Base-by-base conservation (phyloP, 2,329 filamentous ascomycete species). In the Endothia cerciana region DNA sequence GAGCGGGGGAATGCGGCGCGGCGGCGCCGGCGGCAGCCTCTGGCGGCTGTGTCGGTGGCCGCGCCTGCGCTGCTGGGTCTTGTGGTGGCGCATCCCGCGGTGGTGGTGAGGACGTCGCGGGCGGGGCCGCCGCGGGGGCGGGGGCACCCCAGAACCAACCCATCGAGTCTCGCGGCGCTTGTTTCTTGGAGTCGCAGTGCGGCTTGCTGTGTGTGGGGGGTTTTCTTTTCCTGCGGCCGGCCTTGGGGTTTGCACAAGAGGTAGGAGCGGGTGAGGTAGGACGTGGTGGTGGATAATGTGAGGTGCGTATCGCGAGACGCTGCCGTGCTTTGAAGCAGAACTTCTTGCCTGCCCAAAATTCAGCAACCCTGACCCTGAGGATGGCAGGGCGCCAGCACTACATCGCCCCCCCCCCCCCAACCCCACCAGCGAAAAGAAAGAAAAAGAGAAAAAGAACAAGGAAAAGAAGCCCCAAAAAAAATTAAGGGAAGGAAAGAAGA, bases 141-240 rank as follows among this genome's bases (percentile, higher is more conserved):
- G 76, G 69, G 6, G 78, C 79, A 66, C 83, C 79, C 85, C 86
- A 89, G 68, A 88, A 78, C 87, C 87, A 89, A 70, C 86, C 86
- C 87, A 89, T 89, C 69, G 64, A 78, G 71, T 69, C 49, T 40
- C 22, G 10, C n/a, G 55, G 8, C 15, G 4, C 15, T 3, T 25
- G 33, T 58, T 3, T 58, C 38, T 10, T 2, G 13, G 30, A 6
- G 30, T 57, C 33, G 17, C 10, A n/a, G 19, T 17, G 33, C 25
- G 7, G 22, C 25, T 49, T 51, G 25, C 47, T 51, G 5, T 4
- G 13, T 17, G 11, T 28, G 47, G 13, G 7, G 43, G n/a, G n/a
- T n/a, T n/a, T n/a, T n/a, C n/a, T n/a, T 22, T 51, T 13, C 47
- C 28, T 11, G 22, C 3, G 11, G 4, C 28, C 11, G 3, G 25